These are phyloP conservation scores for Heterobasidion annosum DNA, from an alignment of 1,284 basidiomycete species.

Conservation along the genomic window DNA sequence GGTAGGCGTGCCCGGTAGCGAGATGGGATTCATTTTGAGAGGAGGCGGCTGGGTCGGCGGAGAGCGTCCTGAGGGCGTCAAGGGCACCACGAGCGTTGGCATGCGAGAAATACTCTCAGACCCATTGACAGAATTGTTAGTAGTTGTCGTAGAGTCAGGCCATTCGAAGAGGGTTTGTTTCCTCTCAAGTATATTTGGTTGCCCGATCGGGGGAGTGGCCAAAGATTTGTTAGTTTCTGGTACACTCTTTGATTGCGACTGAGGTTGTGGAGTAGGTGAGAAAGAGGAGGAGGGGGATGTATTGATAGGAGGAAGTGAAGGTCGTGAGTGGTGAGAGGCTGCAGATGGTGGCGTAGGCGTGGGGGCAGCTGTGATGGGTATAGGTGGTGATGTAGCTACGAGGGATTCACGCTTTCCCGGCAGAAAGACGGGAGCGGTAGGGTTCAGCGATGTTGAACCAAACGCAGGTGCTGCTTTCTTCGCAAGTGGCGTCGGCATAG, in stretches of 20 bases:
- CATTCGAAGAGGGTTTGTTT: background rate
- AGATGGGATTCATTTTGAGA: constrained; percentile 15
- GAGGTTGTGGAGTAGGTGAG: background rate
- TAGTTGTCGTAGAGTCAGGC: background rate
- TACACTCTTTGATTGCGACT: background rate
- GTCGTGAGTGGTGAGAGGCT: background rate
- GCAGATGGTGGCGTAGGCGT: background rate
- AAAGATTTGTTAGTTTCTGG: background rate
- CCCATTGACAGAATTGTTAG: background rate
- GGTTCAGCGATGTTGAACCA: constrained; percentile 3
- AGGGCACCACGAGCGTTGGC: background rate
- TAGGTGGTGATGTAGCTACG: background rate
- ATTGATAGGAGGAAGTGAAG: background rate
- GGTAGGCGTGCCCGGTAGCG: constrained; percentile 14
- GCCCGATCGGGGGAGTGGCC: background rate
- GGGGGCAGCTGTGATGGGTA: background rate
- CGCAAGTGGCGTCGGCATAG: background rate
- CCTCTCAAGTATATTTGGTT: background rate
- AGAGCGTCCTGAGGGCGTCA: background rate
- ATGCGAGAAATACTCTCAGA: background rate
- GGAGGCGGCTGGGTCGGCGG: constrained; percentile 16
- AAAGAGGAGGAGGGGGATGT: background rate
- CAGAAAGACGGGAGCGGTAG: constrained; percentile 1
- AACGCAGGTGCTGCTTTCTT: background rate
- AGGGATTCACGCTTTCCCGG: background rate